Evolutionary conservation across 1,139 yeast species (phyloP).

Genomic region (Candida sp.): DNA sequence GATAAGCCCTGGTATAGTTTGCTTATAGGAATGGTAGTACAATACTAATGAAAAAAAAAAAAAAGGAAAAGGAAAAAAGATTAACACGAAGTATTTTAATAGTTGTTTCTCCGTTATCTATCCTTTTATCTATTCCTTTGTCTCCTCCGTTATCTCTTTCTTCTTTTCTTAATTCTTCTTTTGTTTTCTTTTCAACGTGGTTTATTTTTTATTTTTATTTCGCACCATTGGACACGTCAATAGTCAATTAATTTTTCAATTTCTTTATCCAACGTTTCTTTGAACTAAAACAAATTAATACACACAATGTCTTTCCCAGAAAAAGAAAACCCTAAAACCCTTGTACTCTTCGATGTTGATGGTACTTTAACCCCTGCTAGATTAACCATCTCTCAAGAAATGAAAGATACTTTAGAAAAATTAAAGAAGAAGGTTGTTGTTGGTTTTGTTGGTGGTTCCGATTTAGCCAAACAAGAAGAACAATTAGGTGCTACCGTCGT

Average conservation of each 20-base stretch:
- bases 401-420: conserved; percentile 64
- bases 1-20: no score
- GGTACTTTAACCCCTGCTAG: conserved; percentile 99
- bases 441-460: conserved; percentile 99
- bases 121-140: neutral
- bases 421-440: conserved; percentile 89
- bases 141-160: conserved; percentile 7
- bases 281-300: no score
- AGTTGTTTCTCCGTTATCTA: neutral
- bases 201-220: neutral
- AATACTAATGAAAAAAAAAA: no score
- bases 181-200: no score
- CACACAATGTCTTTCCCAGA: conserved; percentile 46
- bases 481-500: conserved; percentile 84
- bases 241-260: neutral
- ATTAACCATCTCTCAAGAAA: conserved; percentile 74
- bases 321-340: conserved; percentile 54
- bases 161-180: no score
- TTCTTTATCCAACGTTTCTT: no score
- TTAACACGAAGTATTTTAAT: neutral
- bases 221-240: neutral
- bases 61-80: no score
- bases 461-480: conserved; percentile 90
- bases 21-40: no score
- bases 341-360: conserved; percentile 94